Conservation (phyloP, 2,329 filamentous ascomycete species). For the Teratosphaeriaceae sp. region DNA sequence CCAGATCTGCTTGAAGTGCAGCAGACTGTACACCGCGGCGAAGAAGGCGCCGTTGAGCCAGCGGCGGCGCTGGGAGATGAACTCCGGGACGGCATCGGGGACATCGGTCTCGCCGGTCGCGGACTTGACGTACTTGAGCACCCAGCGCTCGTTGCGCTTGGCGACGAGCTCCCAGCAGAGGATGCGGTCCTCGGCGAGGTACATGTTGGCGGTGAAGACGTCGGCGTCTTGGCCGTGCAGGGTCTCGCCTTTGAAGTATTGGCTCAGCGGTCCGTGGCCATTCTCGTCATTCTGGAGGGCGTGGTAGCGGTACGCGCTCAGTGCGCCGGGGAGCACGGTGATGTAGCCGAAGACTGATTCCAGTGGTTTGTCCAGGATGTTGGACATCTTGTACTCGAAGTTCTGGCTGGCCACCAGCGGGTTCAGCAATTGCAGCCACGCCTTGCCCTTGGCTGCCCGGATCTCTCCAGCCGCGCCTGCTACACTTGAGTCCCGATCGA, state of each 20-base stretch:
- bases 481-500: slow-evolving; percentile 95
- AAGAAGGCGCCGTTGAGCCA: slow-evolving; percentile 99
- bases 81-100: slow-evolving; percentile 88
- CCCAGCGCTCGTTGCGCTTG: slow-evolving; percentile 91
- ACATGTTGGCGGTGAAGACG: slow-evolving; percentile 97
- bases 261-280: slow-evolving; percentile 87
- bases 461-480: slow-evolving; percentile 97
- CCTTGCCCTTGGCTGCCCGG: slow-evolving; percentile 89
- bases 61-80: slow-evolving; percentile 89
- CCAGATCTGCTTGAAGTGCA: slow-evolving; percentile 93
- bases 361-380: slow-evolving; percentile 94
- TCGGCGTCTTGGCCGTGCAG: slow-evolving; percentile 93
- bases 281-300: slow-evolving; percentile 95
- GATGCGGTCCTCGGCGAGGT: slow-evolving; percentile 82
- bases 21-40: slow-evolving; percentile 91
- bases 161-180: slow-evolving; percentile 93
- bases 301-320: slow-evolving; percentile 93
- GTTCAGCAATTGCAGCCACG: slow-evolving; percentile 77
- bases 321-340: slow-evolving; percentile 87
- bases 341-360: slow-evolving; percentile 99
- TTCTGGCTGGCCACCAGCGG: slow-evolving; percentile 95
- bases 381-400: slow-evolving; percentile 99
- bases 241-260: slow-evolving; percentile 99
- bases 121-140: slow-evolving; percentile 94
- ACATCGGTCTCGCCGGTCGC: slow-evolving; percentile 98